phyloP scores from a whole-genome alignment of 2,329 filamentous ascomycete species.

The Claviceps digitariae region DNA sequence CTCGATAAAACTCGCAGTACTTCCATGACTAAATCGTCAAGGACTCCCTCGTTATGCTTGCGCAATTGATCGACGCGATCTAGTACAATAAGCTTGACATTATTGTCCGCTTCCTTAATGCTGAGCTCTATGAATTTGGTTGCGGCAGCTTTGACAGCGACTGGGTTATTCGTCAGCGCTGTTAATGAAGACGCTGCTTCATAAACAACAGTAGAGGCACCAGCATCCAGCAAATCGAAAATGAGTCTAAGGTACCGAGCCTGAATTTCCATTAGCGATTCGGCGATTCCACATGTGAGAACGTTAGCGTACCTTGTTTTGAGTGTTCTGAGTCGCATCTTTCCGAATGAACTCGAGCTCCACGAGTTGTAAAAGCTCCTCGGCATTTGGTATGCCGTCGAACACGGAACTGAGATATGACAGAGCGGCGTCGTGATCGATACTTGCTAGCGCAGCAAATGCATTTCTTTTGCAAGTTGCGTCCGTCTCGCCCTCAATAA shows the following conservation, averaged over 20 bases:
- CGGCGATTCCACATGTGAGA: constrained; percentile 13
- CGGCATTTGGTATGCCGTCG: constrained; percentile 84
- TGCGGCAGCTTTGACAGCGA: constrained; percentile 93
- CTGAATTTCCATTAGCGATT: constrained; percentile 24
- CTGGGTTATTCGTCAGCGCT: constrained; percentile 86
- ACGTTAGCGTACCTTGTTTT: constrained; percentile 61
- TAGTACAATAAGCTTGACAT: constrained; percentile 95
- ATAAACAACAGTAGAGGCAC: constrained; percentile 89
- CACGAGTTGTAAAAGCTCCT: constrained; percentile 83
- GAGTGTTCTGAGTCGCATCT: constrained; percentile 85
- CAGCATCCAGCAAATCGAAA: constrained; percentile 89
- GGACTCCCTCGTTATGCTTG: constrained; percentile 75
- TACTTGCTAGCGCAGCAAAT: constrained; percentile 78
- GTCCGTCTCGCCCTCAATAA: constrained; percentile 83
- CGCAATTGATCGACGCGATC: constrained; percentile 83
- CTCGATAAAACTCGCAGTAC: constrained; percentile 89
- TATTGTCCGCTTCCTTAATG: constrained; percentile 97
- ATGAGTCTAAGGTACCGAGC: constrained; percentile 87
- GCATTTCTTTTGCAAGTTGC: constrained; percentile 96
- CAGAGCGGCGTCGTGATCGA: constrained; percentile 86
- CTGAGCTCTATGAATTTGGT: constrained; percentile 92
- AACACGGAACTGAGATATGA: constrained; percentile 81
- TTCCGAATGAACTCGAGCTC: constrained; percentile 97
- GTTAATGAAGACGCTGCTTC: constrained; percentile 94
- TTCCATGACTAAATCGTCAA: constrained; percentile 95